Evolutionary conservation across 1,284 basidiomycete species (phyloP).

Genomic region (Thelephora terrestris): DNA sequence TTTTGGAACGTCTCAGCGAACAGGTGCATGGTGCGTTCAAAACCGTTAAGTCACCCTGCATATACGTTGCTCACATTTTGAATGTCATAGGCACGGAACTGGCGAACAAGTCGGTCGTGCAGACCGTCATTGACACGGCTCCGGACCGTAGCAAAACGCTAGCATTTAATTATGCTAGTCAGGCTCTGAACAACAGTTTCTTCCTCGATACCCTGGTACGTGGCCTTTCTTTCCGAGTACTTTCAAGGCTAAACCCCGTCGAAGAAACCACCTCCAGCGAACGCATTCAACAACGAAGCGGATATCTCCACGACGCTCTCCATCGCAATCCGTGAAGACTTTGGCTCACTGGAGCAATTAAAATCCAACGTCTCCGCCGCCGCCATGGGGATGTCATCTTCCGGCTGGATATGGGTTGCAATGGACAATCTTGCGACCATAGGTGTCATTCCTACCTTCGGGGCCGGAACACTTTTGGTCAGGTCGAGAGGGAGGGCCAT

Average conservation of each 20-base stretch:
- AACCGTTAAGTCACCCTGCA: too few relatives aligned
- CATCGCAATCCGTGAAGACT: constrained; percentile 36
- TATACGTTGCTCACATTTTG: background rate
- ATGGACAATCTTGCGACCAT: constrained; percentile 55
- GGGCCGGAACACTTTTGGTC: constrained; percentile 83
- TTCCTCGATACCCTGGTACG: constrained; percentile 82
- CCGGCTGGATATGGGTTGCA: constrained; percentile 87
- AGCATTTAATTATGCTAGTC: constrained; percentile 86
- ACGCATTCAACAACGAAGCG: constrained; percentile 30
- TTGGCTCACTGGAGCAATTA: constrained; percentile 59
- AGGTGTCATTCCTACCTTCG: constrained; percentile 79
- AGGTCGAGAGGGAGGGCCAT: constrained; percentile 30
- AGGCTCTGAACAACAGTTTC: constrained; percentile 93
- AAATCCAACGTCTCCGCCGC: constrained; percentile 73
- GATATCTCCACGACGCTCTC: constrained; percentile 30
- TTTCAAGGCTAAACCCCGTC: background rate
- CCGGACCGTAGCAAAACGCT: constrained; percentile 51
- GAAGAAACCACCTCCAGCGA: constrained; percentile 42
- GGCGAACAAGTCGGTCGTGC: constrained; percentile 52
- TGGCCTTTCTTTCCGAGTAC: constrained; percentile 12
- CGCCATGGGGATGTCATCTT: constrained; percentile 68
- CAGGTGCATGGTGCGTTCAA: constrained; percentile 52
- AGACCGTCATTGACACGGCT: constrained; percentile 71
- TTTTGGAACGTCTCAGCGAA: constrained; percentile 66
- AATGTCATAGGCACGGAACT: constrained; percentile 41